These are phyloP conservation scores for Botrytis elliptica DNA, from an alignment of 2,329 filamentous ascomycete species.

Conservation along the genomic window DNA sequence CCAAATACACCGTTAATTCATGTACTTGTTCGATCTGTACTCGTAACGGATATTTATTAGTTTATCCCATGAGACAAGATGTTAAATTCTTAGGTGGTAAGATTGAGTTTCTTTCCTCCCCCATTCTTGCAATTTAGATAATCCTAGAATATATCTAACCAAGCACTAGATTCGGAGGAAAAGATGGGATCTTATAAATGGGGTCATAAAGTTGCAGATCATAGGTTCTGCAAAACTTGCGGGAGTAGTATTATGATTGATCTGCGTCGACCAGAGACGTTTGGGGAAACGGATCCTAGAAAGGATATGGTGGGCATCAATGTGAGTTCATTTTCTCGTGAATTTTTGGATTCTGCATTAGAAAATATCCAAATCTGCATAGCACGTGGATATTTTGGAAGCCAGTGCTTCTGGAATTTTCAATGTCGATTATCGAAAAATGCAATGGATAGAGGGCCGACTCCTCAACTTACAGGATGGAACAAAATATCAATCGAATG, in stretches of 20 bases:
- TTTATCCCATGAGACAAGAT: slow-evolving; percentile 33
- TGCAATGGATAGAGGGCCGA: too few relatives aligned
- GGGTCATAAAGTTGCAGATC: slow-evolving; percentile 23
- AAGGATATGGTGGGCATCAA: slow-evolving; percentile 31
- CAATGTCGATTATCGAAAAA: too few relatives aligned
- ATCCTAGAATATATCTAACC: neutral
- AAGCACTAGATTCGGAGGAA: neutral
- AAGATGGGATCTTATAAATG: slow-evolving; percentile 26
- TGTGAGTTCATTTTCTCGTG: slow-evolving; percentile 22
- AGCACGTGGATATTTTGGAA: neutral
- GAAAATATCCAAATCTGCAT: neutral
- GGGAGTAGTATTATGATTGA: slow-evolving; percentile 32
- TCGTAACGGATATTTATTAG: slow-evolving; percentile 49
- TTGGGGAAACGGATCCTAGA: slow-evolving; percentile 26
- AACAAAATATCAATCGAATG: neutral
- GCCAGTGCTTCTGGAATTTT: neutral
- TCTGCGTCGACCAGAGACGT: slow-evolving; percentile 8
- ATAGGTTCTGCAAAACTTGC: slow-evolving; percentile 33
- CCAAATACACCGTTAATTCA: slow-evolving; percentile 51
- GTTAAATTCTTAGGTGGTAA: slow-evolving; percentile 26
- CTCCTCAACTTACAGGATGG: neutral
- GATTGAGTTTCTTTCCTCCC: neutral
- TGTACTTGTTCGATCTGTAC: slow-evolving; percentile 68
- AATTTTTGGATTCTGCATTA: neutral
- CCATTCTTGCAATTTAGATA: neutral